Base-by-base conservation (phyloP, 2,329 filamentous ascomycete species). In the Fusarium sp. region DNA sequence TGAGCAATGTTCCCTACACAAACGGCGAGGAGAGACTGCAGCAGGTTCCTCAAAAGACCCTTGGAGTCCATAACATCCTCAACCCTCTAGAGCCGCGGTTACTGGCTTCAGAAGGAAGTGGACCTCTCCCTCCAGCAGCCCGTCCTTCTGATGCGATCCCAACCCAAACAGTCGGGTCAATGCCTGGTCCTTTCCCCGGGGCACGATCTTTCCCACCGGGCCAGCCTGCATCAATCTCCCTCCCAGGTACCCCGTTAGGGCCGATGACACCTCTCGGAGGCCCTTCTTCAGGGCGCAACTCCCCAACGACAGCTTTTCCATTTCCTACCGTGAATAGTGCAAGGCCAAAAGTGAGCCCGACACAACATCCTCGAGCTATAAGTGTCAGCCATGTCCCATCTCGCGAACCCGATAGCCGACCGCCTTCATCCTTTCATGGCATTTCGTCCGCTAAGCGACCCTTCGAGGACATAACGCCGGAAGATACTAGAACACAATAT, bases 21-120 rank as follows among this genome's bases (percentile, higher is more conserved):
- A 72, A 74, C 41, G 67, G 61, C 18, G 57, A 69, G 13, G 70
- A 66, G 36, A 69, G 67, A 46, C 43, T 66, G n/a, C 75, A 73
- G 21, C 74, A 75, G 45, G 57, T 70, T 29, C 64, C 69, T 7
- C 52, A 70, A 37, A 75, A 63, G 45, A 64, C 75, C 25, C 66
- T 79, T 37, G 79, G 76, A 10, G 79, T 81, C 47, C 76, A 77
- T 51, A 80, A 76, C 25, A 77, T 81, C 11, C 70, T 81, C 58
- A 80, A 81, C 60, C 78, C 79, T 33, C 55, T 78, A 11, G 78
- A 78, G 33, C 64, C 74, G 31, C 74, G 67, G 11, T 43, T 66
- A 25, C 57, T 67, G 36, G 59, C 52, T 11, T 48, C 69, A 13
- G 70, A 72, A 33, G 65, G 56, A 27, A 68, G 53, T 25, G 54